Conservation (phyloP, 192 early-diverging fungal genomes). For the Backusella tarrabulga region DNA sequence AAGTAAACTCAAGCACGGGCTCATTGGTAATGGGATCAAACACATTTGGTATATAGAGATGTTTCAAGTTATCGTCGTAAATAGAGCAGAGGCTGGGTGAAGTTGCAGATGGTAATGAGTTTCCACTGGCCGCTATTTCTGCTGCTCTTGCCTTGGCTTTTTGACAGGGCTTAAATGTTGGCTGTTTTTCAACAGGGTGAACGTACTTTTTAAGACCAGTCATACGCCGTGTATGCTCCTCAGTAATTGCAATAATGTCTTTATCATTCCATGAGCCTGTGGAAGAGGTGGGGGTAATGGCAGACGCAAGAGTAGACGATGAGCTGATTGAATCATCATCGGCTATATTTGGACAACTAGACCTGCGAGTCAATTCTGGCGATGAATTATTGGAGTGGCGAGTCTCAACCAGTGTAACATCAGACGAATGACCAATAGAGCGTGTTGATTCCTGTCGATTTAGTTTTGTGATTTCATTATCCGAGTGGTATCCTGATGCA, state of each 20-base stretch:
- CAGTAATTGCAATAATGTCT: not conserved
- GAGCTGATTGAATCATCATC: not conserved
- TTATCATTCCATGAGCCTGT: not conserved
- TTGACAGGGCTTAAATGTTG: not conserved
- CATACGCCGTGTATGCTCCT: not conserved
- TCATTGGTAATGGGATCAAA: not conserved
- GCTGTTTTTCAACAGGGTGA: constrained; percentile 1
- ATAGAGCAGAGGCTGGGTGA: not conserved
- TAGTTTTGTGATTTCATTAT: not conserved
- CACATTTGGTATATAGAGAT: constrained; percentile 8
- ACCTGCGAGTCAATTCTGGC: not conserved
- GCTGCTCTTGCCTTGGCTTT: constrained; percentile 6
- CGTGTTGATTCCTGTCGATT: not conserved
- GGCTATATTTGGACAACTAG: constrained; percentile 6
- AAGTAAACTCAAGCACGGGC: not conserved
- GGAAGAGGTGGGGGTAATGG: not conserved
- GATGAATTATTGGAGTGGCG: not conserved
- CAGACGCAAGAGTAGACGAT: not conserved
- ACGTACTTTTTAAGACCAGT: not conserved
- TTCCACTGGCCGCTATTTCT: constrained; percentile 1
- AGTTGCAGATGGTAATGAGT: not conserved
- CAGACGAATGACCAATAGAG: not conserved
- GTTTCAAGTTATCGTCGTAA: not conserved
- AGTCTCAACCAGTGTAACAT: constrained; percentile 2
- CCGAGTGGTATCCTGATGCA: not conserved